These are phyloP conservation scores for Thinopyrum elongatum DNA, from an alignment of 176 grass and related monocot genomes.

Conservation along the genomic window DNA sequence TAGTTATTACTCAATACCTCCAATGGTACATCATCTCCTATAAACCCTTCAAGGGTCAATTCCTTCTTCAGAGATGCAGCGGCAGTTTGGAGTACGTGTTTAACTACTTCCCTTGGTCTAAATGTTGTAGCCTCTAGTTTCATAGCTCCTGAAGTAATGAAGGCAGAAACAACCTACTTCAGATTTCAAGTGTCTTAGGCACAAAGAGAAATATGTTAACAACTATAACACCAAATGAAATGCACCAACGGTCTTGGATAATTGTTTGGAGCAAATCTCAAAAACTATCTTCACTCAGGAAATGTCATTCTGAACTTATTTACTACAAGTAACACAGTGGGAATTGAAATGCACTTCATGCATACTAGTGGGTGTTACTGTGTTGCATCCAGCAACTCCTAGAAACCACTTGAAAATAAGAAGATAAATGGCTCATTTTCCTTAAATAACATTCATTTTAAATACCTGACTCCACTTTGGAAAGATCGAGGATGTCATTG, in stretches of 20 bases:
- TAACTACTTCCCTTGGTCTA: slow-evolving; percentile 97
- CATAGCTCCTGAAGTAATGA: slow-evolving; percentile 71
- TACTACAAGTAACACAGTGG: background rate
- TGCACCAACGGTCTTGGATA: slow-evolving; percentile 11
- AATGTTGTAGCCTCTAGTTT: slow-evolving; percentile 88
- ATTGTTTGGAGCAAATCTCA: slow-evolving; percentile 15
- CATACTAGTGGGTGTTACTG: slow-evolving; percentile 10
- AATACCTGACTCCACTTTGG: slow-evolving; percentile 96
- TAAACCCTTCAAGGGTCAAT: slow-evolving; percentile 76
- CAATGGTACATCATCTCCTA: slow-evolving; percentile 76
- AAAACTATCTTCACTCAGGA: background rate
- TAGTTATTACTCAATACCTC: slow-evolving; percentile 55
- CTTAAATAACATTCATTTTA: slow-evolving; percentile 8
- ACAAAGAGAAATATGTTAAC: slow-evolving; percentile 20
- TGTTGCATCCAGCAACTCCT: background rate
- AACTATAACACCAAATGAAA: slow-evolving; percentile 17
- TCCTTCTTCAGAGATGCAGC: slow-evolving; percentile 95
- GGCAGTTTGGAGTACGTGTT: slow-evolving; percentile 96
- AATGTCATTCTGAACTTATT: slow-evolving; percentile 13
- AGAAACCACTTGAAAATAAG: slow-evolving; percentile 13
- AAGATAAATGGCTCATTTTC: slow-evolving; percentile 5
- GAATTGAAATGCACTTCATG: background rate
- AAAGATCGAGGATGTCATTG: slow-evolving; percentile 98
- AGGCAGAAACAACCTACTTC: slow-evolving; percentile 23
- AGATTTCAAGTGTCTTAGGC: slow-evolving; percentile 20